A percentile compares a stretch with the other conserved stretches of the same genome.
Evolutionary conservation across 2,329 filamentous ascomycete genomes (phyloP).

Genomic region (Microdochium trichocladiopsis): DNA sequence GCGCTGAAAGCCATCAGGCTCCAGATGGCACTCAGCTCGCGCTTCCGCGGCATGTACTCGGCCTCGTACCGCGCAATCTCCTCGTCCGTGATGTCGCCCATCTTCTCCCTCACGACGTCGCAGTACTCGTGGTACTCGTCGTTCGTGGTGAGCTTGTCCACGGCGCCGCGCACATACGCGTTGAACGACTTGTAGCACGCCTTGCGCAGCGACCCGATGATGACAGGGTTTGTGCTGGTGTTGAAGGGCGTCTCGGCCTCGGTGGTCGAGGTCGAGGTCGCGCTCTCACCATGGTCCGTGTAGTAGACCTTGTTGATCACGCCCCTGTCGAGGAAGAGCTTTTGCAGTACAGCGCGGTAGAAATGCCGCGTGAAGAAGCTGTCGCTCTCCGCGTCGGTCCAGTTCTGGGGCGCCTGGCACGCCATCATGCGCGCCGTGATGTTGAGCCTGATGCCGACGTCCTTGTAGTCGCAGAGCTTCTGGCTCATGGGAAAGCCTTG

Average conservation of each 20-base stretch:
- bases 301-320: constrained; percentile 59
- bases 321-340: constrained; percentile 81
- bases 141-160: constrained; percentile 62
- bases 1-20: constrained; percentile 95
- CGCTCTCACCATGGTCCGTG: constrained; percentile 19
- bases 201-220: constrained; percentile 81
- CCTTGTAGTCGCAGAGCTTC: constrained; percentile 51
- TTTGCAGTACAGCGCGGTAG: constrained; percentile 83
- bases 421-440: constrained; percentile 98
- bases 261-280: constrained; percentile 9
- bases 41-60: constrained; percentile 58
- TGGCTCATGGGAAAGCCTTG: constrained; percentile 92
- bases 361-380: constrained; percentile 90
- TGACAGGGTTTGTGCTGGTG: constrained; percentile 67
- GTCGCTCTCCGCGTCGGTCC: constrained; percentile 74
- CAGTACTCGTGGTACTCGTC: constrained; percentile 52
- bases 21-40: constrained; percentile 84
- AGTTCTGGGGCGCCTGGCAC: constrained; percentile 90
- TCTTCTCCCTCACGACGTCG: constrained; percentile 54
- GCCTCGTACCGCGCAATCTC: constrained; percentile 67
- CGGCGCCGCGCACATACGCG: constrained; percentile 73
- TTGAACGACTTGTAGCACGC: constrained; percentile 68
- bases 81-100: constrained; percentile 64
- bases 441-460: constrained; percentile 71
- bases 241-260: constrained; percentile 34